A percentile compares a stretch with the other conserved stretches of the same genome.
Evolutionary conservation across 2,329 filamentous ascomycete species (phyloP).

Genomic region (Calcarisporium arbuscula): DNA sequence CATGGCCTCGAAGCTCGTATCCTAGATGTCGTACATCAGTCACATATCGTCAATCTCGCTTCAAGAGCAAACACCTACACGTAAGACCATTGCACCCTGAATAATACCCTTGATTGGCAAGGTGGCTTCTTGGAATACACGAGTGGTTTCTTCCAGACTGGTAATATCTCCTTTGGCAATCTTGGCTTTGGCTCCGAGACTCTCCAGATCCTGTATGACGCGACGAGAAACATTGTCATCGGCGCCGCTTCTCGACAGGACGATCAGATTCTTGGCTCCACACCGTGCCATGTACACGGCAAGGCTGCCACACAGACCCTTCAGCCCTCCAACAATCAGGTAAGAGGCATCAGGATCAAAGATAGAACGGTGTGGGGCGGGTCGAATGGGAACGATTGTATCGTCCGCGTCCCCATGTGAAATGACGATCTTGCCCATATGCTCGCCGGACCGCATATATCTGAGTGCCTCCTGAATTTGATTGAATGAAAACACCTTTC

Average conservation of each 20-base stretch:
- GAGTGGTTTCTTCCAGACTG: not conserved
- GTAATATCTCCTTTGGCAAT: conserved; percentile 5
- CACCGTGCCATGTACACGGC: conserved; percentile 23
- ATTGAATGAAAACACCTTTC: not conserved
- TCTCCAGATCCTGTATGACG: too few relatives aligned
- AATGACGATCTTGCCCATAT: conserved; percentile 9
- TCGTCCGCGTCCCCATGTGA: too few relatives aligned
- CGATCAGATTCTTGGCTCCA: conserved; percentile 26
- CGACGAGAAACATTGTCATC: too few relatives aligned
- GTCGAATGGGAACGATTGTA: too few relatives aligned
- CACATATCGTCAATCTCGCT: too few relatives aligned
- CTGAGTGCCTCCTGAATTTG: not conserved
- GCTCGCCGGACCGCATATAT: conserved; percentile 5
- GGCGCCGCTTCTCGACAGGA: conserved; percentile 24
- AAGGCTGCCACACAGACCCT: conserved; percentile 27
- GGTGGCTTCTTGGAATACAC: not conserved
- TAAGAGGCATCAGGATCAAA: conserved; percentile 21
- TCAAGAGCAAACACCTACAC: too few relatives aligned
- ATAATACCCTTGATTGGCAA: conserved; percentile 5
- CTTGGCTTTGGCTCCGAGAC: too few relatives aligned
- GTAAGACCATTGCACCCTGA: conserved; percentile 5
- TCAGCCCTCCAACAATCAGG: conserved; percentile 30
- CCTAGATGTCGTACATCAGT: too few relatives aligned
- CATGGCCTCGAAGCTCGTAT: too few relatives aligned
- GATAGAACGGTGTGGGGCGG: too few relatives aligned